phyloP scores from a whole-genome alignment of 2,329 filamentous ascomycete genomes.

The Lasiodiplodia sp. region DNA sequence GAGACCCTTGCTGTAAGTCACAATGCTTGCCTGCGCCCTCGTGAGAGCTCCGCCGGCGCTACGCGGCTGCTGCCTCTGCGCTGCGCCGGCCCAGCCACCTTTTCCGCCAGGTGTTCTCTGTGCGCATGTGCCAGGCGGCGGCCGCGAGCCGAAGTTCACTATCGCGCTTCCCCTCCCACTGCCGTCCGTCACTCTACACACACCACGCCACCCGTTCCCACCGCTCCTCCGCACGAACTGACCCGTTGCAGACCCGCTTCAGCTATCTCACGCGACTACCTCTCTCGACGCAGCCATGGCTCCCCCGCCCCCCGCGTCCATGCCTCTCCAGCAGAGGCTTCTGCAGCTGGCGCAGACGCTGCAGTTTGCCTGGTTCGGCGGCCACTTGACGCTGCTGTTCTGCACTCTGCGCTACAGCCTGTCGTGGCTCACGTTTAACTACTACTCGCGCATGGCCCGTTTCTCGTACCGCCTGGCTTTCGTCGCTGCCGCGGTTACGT shows the following conservation, averaged over 20 bases:
- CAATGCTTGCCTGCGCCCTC: conserved; percentile 22
- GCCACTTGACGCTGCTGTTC: conserved; percentile 86
- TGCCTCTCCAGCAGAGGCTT: conserved; percentile 78
- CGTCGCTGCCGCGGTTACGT: conserved; percentile 85
- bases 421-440: conserved; percentile 90
- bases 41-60: background rate
- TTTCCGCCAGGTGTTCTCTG: conserved; percentile 38
- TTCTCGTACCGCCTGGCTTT: conserved; percentile 93
- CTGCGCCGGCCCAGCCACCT: conserved; percentile 38
- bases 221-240: conserved; percentile 1
- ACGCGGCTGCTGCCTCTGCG: conserved; percentile 20
- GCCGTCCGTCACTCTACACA: background rate
- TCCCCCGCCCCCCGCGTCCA: conserved; percentile 73
- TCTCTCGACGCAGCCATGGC: conserved; percentile 63
- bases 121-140: conserved; percentile 24
- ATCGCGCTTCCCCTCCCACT: conserved; percentile 21
- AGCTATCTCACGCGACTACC: conserved; percentile 40
- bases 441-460: conserved; percentile 75
- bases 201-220: background rate
- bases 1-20: conserved; percentile 40
- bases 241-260: conserved; percentile 18
- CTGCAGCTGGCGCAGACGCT: conserved; percentile 83
- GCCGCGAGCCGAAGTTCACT: conserved; percentile 11
- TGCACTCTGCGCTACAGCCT: conserved; percentile 82
- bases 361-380: conserved; percentile 78